Percentiles rank a stretch among this genome's conserved stretches.
These are phyloP conservation scores for Hymenoscyphus salicellus DNA, from an alignment of 2,329 filamentous ascomycete genomes.

Conservation along the genomic window DNA sequence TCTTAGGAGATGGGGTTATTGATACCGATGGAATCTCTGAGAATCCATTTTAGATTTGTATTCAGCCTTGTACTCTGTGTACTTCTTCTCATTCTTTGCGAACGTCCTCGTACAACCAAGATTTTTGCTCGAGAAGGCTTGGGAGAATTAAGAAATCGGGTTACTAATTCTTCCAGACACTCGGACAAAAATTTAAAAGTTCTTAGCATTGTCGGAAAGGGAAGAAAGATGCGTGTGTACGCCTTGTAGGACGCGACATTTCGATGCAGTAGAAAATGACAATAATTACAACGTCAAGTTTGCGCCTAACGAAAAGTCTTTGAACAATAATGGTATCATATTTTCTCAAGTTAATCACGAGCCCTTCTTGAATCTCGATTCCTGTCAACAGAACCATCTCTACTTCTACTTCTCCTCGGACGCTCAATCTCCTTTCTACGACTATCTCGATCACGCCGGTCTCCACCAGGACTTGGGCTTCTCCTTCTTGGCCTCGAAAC, in stretches of 20 bases:
- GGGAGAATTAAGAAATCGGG: no score
- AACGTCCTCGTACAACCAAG: neutral
- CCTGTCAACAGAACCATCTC: conserved; percentile 6
- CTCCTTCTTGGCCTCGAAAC: conserved; percentile 8
- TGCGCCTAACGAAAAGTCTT: neutral
- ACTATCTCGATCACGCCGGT: conserved; percentile 11
- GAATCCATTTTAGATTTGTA: neutral
- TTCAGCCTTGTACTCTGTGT: neutral
- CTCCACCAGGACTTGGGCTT: conserved; percentile 6
- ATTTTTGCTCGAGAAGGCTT: no score
- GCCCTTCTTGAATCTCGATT: neutral
- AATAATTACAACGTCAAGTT: neutral
- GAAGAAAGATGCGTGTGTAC: no score
- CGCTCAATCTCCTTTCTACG: conserved; percentile 15
- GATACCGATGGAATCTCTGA: neutral
- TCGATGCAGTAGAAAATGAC: no score
- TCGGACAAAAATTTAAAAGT: no score
- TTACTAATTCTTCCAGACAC: no score
- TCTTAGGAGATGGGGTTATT: neutral
- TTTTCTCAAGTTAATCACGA: neutral
- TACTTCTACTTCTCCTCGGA: conserved; percentile 13
- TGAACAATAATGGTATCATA: neutral
- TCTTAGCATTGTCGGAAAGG: no score
- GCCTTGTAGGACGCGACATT: no score
- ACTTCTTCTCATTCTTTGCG: neutral